Conservation (phyloP, 2,329 filamentous ascomycete genomes). For the Aspergillus thermomutatus region DNA sequence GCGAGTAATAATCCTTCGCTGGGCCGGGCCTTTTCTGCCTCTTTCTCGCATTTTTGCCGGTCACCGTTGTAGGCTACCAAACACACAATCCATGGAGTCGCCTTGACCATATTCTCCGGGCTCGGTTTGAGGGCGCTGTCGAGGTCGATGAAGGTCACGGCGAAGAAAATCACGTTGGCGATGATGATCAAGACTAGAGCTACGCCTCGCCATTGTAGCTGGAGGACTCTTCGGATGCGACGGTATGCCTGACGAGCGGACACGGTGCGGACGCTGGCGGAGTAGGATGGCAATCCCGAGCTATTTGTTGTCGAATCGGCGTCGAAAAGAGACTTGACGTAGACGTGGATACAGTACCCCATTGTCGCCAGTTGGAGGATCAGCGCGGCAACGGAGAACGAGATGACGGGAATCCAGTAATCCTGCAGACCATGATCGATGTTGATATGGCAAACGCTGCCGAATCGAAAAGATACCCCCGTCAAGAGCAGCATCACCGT, state of each 20-base stretch:
- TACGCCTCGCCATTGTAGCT: conserved; percentile 92
- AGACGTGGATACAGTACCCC: conserved; percentile 90
- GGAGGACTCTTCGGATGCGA: conserved; percentile 78
- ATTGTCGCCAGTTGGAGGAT: conserved; percentile 82
- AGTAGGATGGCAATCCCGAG: conserved; percentile 71
- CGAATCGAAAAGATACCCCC: conserved; percentile 92
- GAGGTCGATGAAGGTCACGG: conserved; percentile 83
- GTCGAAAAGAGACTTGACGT: conserved; percentile 78
- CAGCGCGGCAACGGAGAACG: conserved; percentile 71
- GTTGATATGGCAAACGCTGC: conserved; percentile 90
- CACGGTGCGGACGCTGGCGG: conserved; percentile 71
- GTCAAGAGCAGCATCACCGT: conserved; percentile 75
- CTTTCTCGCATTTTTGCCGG: conserved; percentile 62
- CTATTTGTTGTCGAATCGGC: conserved; percentile 63
- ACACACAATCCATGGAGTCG: conserved; percentile 68
- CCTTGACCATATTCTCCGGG: conserved; percentile 53
- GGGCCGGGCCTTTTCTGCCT: conserved; percentile 63
- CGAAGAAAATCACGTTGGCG: conserved; percentile 89
- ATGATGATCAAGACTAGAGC: conserved; percentile 86
- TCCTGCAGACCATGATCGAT: conserved; percentile 76
- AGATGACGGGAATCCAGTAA: conserved; percentile 86
- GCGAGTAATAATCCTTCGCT: conserved; percentile 74
- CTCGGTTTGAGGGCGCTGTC: conserved; percentile 65
- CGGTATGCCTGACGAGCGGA: conserved; percentile 85
- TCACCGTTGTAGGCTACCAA: conserved; percentile 58